Percentiles rank a stretch among this genome's conserved stretches.
Conservation (phyloP, 78 protist species). For the Pigoraptor vietnamica region DNA sequence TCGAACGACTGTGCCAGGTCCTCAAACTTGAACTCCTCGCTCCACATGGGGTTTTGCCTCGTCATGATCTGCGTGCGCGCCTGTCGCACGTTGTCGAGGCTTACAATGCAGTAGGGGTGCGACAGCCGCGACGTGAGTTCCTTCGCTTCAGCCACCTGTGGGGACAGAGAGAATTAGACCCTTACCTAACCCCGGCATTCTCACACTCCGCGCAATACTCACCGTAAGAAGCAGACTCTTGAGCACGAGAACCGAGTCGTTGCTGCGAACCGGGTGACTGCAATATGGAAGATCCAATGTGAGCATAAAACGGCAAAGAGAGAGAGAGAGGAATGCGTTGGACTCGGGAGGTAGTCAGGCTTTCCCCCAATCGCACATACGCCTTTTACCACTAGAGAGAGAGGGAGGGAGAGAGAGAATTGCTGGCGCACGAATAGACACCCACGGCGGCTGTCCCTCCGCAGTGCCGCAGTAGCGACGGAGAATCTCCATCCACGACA, state of each 20-base stretch:
- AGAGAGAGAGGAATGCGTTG: background rate
- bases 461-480: background rate
- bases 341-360: too few relatives aligned
- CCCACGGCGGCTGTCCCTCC: background rate
- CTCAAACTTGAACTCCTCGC: background rate
- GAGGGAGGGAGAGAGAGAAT: background rate
- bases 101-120: background rate
- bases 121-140: background rate
- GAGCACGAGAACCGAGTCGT: background rate
- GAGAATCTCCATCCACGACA: background rate
- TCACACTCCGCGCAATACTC: too few relatives aligned
- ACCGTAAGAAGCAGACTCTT: background rate
- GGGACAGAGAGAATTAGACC: too few relatives aligned
- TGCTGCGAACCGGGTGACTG: background rate
- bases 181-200: too few relatives aligned
- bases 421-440: background rate
- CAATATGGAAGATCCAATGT: too few relatives aligned
- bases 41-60: background rate
- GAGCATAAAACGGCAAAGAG: background rate
- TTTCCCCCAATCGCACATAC: too few relatives aligned
- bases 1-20: background rate
- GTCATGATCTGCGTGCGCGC: constrained; percentile 4
- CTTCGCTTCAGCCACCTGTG: background rate
- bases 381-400: too few relatives aligned
- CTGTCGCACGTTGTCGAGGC: background rate